Evolutionary conservation across 208 protist species (phyloP).

Genomic region (Lotmaria passim): DNA sequence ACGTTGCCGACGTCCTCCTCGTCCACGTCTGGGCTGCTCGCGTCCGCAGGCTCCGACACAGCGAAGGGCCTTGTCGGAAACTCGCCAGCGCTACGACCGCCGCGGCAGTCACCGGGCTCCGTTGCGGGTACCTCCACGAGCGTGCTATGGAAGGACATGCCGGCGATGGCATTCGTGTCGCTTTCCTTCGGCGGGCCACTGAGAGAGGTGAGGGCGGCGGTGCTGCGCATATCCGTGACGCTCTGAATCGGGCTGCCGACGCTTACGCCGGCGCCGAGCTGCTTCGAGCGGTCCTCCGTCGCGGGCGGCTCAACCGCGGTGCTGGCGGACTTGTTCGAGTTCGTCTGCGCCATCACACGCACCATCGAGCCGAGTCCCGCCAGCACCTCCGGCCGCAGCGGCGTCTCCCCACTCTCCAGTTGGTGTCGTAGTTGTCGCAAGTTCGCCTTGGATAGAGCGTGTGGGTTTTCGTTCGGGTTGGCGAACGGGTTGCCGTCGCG

Average conservation of each 20-base stretch:
- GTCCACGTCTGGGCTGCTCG: slow-evolving; percentile 17
- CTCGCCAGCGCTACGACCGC: background rate
- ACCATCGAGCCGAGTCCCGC: slow-evolving; percentile 46
- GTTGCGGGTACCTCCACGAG: slow-evolving; percentile 19
- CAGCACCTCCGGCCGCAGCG: slow-evolving; percentile 62
- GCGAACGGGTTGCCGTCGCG: slow-evolving; percentile 18
- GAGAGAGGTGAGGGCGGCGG: background rate
- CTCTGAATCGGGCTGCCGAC: slow-evolving; percentile 20
- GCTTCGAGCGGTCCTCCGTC: slow-evolving; percentile 30
- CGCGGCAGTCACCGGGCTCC: slow-evolving; percentile 15
- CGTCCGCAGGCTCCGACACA: slow-evolving; percentile 9
- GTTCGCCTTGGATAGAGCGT: slow-evolving; percentile 56
- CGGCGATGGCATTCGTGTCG: slow-evolving; percentile 1
- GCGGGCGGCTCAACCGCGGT: slow-evolving; percentile 47
- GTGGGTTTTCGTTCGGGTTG: slow-evolving; percentile 17
- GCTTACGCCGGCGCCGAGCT: slow-evolving; percentile 7
- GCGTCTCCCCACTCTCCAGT: slow-evolving; percentile 58
- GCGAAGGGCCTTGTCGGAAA: slow-evolving; percentile 9
- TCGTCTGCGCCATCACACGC: slow-evolving; percentile 37
- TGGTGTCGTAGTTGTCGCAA: slow-evolving; percentile 59
- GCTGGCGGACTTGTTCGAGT: slow-evolving; percentile 37
- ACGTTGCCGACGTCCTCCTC: slow-evolving; percentile 24
- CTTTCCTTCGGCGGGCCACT: slow-evolving; percentile 8
- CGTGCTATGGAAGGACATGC: slow-evolving; percentile 30
- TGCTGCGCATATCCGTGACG: background rate